Evolutionary conservation across 2,329 filamentous ascomycete genomes (phyloP).

Genomic region (Paraphaeosphaeria sporulosa): DNA sequence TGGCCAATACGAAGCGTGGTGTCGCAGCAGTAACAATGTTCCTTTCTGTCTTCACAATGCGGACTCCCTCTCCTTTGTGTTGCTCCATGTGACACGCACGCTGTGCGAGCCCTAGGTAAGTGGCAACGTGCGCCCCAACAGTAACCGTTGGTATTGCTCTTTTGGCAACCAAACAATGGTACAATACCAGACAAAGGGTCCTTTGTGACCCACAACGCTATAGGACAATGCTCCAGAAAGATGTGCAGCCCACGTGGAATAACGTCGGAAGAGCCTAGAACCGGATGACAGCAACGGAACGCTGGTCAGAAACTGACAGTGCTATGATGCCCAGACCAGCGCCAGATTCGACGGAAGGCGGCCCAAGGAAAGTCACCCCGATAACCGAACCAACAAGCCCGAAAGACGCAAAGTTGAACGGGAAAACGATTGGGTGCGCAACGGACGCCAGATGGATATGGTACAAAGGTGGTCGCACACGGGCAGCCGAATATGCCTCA

Average conservation of each 20-base stretch:
- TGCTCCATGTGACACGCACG: background rate
- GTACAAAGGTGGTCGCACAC: slow-evolving; percentile 8
- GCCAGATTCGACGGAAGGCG: slow-evolving; percentile 4
- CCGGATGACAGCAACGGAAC: slow-evolving; percentile 1
- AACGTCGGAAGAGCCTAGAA: background rate
- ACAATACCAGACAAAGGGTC: background rate
- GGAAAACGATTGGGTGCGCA: background rate
- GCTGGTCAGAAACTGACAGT: slow-evolving; percentile 12
- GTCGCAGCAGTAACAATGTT: slow-evolving; percentile 12
- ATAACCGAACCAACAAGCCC: slow-evolving; percentile 4
- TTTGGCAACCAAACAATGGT: background rate
- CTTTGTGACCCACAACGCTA: background rate
- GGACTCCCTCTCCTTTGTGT: background rate
- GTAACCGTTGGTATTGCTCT: background rate
- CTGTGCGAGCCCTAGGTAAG: background rate
- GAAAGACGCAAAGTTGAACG: slow-evolving; percentile 1
- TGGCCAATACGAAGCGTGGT: slow-evolving; percentile 18
- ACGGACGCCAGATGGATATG: slow-evolving; percentile 1
- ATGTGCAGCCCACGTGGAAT: background rate
- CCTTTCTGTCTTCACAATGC: background rate
- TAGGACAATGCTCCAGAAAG: background rate
- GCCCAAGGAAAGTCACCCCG: slow-evolving; percentile 2
- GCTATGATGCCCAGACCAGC: slow-evolving; percentile 1
- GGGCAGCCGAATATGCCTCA: slow-evolving; percentile 7
- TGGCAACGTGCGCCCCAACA: slow-evolving; percentile 1